A percentile compares a stretch with the other conserved stretches of the same genome.
phyloP scores from a whole-genome alignment of 192 early-diverging fungal genomes.

The Coemansia sp. region DNA sequence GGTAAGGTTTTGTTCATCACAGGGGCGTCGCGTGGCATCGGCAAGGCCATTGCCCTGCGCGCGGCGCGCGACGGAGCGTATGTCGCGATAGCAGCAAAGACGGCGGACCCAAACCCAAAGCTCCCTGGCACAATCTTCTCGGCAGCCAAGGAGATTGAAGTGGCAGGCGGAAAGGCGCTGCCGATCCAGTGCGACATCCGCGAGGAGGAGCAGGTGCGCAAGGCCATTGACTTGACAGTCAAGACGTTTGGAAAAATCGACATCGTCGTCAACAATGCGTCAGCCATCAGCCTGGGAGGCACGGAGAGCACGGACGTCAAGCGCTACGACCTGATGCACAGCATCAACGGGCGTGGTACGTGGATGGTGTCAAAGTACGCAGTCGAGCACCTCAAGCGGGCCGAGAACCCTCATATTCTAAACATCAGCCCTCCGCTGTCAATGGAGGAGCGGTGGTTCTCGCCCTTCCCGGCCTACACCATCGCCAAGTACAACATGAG shows the following conservation, averaged over 20 bases:
- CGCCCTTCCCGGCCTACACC: conserved; percentile 65
- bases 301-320: conserved; percentile 63
- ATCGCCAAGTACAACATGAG: conserved; percentile 81
- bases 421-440: conserved; percentile 73
- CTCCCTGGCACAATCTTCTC: conserved; percentile 86
- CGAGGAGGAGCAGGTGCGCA: conserved; percentile 72
- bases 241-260: conserved; percentile 79
- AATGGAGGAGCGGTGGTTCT: conserved; percentile 76
- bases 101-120: conserved; percentile 68
- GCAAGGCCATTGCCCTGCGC: conserved; percentile 73
- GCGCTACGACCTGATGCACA: conserved; percentile 77
- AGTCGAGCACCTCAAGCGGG: conserved; percentile 68
- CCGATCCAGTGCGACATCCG: conserved; percentile 85
- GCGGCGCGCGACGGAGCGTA: conserved; percentile 70
- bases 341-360: conserved; percentile 78
- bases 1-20: conserved; percentile 63
- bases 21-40: conserved; percentile 76
- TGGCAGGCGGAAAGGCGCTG: conserved; percentile 75
- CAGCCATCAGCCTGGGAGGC: conserved; percentile 71
- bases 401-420: conserved; percentile 76
- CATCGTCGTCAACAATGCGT: conserved; percentile 82
- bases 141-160: conserved; percentile 74
- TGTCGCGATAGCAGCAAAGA: conserved; percentile 79
- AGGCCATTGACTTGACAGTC: conserved; percentile 69
- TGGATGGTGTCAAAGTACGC: conserved; percentile 76